Base-by-base conservation (phyloP, 169 alveolate species). In the Cryptosporidium ubiquitum region DNA sequence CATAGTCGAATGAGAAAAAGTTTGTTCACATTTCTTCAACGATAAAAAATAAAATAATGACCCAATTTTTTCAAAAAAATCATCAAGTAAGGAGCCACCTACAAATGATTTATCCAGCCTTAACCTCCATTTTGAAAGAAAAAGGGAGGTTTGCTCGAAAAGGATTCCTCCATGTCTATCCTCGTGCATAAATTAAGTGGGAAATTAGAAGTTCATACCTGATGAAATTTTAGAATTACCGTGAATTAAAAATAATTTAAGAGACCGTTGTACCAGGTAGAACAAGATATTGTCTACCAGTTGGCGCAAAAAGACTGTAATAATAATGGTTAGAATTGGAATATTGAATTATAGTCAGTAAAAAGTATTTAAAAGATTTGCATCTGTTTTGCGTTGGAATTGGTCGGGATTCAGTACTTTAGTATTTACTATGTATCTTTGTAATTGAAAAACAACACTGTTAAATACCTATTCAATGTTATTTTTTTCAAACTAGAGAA, bases 111-210 rank as follows among this genome's bases (percentile, higher is more conserved):
- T 61, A 31, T 79, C 69, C 9, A 79, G 26, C 42, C 61, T 60
- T 26, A 40, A 79, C 40, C 64, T 79, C 89, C 89, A 79, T 40
- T 64, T n/a, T 0, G 49, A 61, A n/a, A 79, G 49, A 64, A 79
- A 79, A 79, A 12, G 3, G 14, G 85, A 73, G 42, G 55, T 57
- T 2, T 7, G 16, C 31, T 31, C 35, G 20, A 18, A 20, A 39
- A 16, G 35, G 37, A 49, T 23, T 6, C 9, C 66, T 5, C n/a
- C 35, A 23, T 20, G 9, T 6, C n/a, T 26, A 6, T n/a, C 18
- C 66, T n/a, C 14, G 9, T 55, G 37, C 66, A 55, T 55, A 26
- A 55, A 55, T 55, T 7, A 14, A 55, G 29, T 1, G 37, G 5
- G n/a, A 16, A 20, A 14, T 55, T 3, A 55, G 35, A 47, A 14